A percentile compares a stretch with the other conserved stretches of the same genome.
These are phyloP conservation scores for Acacia concinna DNA, from an alignment of 331 rosid species.

Conservation along the genomic window DNA sequence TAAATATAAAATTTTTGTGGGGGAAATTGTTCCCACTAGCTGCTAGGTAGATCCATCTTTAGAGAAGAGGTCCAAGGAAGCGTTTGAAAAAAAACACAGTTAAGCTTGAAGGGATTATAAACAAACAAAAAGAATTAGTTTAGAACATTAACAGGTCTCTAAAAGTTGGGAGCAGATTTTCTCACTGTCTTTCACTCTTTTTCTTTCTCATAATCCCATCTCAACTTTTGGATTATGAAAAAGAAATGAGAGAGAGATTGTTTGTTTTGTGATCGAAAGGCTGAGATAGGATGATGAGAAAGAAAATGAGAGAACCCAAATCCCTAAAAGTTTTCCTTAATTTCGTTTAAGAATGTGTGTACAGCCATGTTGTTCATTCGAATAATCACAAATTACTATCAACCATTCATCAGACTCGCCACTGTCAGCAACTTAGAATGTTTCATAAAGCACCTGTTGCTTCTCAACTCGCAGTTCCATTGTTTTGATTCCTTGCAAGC, in stretches of 20 bases:
- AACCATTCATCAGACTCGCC: background rate
- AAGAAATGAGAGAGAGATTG: too few relatives aligned
- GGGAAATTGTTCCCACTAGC: background rate
- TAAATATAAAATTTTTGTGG: too few relatives aligned
- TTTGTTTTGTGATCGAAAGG: too few relatives aligned
- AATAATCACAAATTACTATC: conserved; percentile 17
- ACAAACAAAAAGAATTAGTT: background rate
- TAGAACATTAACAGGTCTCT: background rate
- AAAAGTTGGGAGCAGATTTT: too few relatives aligned
- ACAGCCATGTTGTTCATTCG: background rate
- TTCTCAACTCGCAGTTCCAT: conserved; percentile 86
- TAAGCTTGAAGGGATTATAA: background rate
- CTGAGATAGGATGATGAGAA: too few relatives aligned
- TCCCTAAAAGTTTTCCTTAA: background rate
- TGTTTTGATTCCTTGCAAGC: conserved; percentile 87
- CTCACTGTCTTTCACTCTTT: too few relatives aligned
- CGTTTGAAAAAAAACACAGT: background rate
- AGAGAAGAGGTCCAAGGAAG: conserved; percentile 4
- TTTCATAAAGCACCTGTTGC: conserved; percentile 72
- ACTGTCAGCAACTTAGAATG: conserved; percentile 3
- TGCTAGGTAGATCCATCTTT: background rate
- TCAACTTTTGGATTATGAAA: too few relatives aligned
- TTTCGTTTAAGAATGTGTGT: background rate
- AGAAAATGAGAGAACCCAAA: too few relatives aligned
- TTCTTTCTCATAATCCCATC: too few relatives aligned